Percentiles rank a stretch among this genome's conserved stretches.
Conservation (phyloP, 2,329 filamentous ascomycete species). For the Aspergillus piperis region DNA sequence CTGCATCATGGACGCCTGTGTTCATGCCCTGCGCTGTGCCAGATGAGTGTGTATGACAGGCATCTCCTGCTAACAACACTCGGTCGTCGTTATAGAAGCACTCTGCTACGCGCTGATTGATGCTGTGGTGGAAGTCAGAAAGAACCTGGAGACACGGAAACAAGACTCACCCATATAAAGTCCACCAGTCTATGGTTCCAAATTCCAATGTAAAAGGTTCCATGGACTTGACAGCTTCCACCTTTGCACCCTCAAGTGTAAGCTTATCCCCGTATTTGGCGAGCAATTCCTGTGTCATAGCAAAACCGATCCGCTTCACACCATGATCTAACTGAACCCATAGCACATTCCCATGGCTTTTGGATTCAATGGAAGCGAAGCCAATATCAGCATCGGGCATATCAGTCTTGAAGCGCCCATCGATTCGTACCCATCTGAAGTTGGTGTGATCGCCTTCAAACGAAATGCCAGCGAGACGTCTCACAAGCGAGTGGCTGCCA, state of each 20-base stretch:
- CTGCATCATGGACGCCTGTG: conserved; percentile 53
- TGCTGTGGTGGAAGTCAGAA: conserved; percentile 18
- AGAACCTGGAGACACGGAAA: neutral
- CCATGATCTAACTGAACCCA: conserved; percentile 30
- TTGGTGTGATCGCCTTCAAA: conserved; percentile 43
- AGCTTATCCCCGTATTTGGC: conserved; percentile 15
- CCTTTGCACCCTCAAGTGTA: conserved; percentile 21
- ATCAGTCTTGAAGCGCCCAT: conserved; percentile 29
- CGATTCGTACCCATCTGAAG: conserved; percentile 25
- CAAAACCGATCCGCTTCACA: conserved; percentile 23
- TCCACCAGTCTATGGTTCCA: conserved; percentile 34
- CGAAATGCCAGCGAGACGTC: conserved; percentile 40
- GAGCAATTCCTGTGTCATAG: conserved; percentile 20
- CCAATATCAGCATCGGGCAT: conserved; percentile 24
- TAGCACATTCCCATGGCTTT: conserved; percentile 33
- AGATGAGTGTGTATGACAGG: conserved; percentile 56
- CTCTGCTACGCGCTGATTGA: conserved; percentile 43
- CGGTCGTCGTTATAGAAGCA: conserved; percentile 46
- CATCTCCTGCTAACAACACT: conserved; percentile 46
- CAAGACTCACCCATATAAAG: conserved; percentile 8
- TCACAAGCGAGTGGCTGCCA: conserved; percentile 51
- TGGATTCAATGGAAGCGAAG: conserved; percentile 21
- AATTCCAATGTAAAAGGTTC: conserved; percentile 24
- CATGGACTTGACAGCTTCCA: conserved; percentile 22
- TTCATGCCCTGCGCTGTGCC: conserved; percentile 59